Conservation (phyloP, 768 basidiomycete genomes). For the Dioszegia crocea region DNA sequence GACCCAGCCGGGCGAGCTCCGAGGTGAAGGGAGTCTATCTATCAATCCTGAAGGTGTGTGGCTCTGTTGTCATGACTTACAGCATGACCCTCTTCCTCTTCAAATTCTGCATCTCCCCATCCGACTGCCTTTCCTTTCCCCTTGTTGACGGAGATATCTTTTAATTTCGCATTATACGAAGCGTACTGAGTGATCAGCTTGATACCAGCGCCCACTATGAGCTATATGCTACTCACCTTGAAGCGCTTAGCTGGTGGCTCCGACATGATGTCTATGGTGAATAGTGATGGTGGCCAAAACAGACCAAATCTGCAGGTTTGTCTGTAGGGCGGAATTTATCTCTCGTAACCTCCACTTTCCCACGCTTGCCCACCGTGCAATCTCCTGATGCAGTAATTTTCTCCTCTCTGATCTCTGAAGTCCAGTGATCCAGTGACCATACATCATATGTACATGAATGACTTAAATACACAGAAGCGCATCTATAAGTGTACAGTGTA, state of each 20-base stretch:
- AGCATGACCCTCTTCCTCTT: constrained; percentile 33
- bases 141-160: constrained; percentile 40
- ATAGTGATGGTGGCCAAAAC: too few species aligned
- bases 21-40: constrained; percentile 38
- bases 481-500: too few species aligned
- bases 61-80: constrained; percentile 19
- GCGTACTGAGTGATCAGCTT: constrained; percentile 26
- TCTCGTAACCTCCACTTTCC: too few species aligned
- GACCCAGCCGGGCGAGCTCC: constrained; percentile 44
- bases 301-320: too few species aligned
- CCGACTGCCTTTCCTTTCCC: constrained; percentile 35
- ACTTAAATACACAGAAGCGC: too few species aligned
- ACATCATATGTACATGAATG: too few species aligned
- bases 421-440: too few species aligned
- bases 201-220: background rate
- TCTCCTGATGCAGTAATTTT: too few species aligned
- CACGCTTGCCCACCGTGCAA: too few species aligned
- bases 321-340: too few species aligned
- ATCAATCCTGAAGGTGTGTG: background rate
- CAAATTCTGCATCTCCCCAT: constrained; percentile 39
- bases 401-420: too few species aligned
- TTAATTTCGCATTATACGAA: constrained; percentile 42
- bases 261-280: background rate
- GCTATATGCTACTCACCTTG: background rate
- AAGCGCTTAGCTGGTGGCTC: constrained; percentile 14